Conservation (phyloP, 306 rosid genomes). For the Neltuma alba region DNA sequence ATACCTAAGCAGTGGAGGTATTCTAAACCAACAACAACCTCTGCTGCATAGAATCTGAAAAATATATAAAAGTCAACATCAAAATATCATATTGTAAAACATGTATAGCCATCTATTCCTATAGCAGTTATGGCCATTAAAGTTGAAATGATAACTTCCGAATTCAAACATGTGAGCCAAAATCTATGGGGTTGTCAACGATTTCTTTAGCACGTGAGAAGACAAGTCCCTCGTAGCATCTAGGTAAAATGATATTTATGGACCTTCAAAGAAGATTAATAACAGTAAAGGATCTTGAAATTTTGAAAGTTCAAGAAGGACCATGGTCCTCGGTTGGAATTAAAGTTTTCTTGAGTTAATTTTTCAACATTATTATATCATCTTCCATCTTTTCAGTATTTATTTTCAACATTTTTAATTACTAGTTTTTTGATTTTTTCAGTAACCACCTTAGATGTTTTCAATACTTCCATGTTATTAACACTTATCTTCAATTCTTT, state of each 20-base stretch:
- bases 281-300: not conserved
- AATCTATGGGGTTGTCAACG: slow-evolving; percentile 8
- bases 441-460: too few relatives aligned
- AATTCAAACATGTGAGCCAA: not conserved
- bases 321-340: not conserved
- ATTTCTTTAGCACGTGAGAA: slow-evolving; percentile 26
- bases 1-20: slow-evolving; percentile 98
- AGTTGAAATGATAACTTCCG: not conserved
- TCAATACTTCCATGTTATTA: not conserved
- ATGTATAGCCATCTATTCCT: not conserved
- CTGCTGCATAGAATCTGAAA: slow-evolving; percentile 91
- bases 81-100: slow-evolving; percentile 9
- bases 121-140: not conserved
- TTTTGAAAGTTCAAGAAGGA: not conserved
- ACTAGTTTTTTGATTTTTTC: too few relatives aligned
- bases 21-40: slow-evolving; percentile 88
- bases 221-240: slow-evolving; percentile 1
- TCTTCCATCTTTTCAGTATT: not conserved
- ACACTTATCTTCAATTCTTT: too few relatives aligned
- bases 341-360: not conserved
- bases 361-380: too few relatives aligned
- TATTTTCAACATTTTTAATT: too few relatives aligned
- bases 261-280: not conserved
- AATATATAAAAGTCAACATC: slow-evolving; percentile 32
- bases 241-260: not conserved